These are phyloP conservation scores for Brassica rapa DNA, from an alignment of 345 rosid species.

Conservation along the genomic window DNA sequence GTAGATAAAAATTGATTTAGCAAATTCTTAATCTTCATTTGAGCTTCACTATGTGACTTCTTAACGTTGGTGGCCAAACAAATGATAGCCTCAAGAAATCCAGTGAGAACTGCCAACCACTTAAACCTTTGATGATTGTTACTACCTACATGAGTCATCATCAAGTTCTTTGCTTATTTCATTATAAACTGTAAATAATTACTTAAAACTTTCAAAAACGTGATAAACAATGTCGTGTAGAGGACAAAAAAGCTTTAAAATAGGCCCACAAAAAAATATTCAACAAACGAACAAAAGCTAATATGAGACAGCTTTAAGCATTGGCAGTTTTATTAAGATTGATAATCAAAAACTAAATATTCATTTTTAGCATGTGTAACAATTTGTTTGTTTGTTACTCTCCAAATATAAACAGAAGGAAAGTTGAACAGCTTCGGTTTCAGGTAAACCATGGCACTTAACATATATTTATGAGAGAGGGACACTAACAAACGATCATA, in stretches of 20 bases:
- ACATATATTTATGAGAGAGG: background rate
- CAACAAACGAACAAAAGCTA: background rate
- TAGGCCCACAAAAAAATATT: background rate
- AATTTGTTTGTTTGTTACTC: background rate
- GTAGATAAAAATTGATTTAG: conserved; percentile 18
- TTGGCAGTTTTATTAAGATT: conserved; percentile 3
- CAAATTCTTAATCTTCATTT: background rate
- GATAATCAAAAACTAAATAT: background rate
- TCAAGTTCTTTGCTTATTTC: background rate
- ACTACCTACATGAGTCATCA: background rate
- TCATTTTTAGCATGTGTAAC: conserved; percentile 32
- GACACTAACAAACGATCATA: background rate
- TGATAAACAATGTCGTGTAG: background rate
- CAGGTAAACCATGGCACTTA: background rate
- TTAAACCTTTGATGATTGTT: conserved; percentile 70
- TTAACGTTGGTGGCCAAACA: conserved; percentile 33
- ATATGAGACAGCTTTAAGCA: background rate
- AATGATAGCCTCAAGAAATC: conserved; percentile 48
- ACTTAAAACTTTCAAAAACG: background rate
- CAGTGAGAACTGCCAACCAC: conserved; percentile 69
- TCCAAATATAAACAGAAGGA: background rate
- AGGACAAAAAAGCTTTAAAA: background rate
- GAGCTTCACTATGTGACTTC: background rate
- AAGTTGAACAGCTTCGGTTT: conserved; percentile 22
- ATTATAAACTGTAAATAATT: background rate